These are phyloP conservation scores for Pyrrhoderma noxium DNA, from an alignment of 1,284 basidiomycete species.

Conservation along the genomic window DNA sequence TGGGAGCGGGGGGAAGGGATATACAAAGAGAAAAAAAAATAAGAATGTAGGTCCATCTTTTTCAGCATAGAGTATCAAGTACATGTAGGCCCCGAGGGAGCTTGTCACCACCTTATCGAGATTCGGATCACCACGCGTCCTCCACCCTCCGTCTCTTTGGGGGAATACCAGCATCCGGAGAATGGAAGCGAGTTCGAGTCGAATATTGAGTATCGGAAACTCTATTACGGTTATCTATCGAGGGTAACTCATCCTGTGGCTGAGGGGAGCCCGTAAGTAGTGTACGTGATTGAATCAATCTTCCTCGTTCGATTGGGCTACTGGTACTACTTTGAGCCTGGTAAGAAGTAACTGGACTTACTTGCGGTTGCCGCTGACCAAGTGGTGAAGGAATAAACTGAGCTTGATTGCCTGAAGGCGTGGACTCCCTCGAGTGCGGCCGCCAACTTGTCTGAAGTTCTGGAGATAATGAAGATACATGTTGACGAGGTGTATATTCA, in stretches of 20 bases:
- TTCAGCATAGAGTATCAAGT: too few species aligned
- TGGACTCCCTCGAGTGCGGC: constrained; percentile 5
- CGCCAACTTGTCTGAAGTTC: not conserved
- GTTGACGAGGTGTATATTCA: constrained; percentile 2
- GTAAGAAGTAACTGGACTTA: constrained; percentile 3
- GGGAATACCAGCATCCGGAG: constrained; percentile 10
- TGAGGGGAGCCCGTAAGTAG: too few species aligned
- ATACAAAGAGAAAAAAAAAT: not conserved
- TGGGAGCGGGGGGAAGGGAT: not conserved
- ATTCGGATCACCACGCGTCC: constrained; percentile 1
- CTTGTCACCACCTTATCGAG: too few species aligned
- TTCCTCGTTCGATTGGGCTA: not conserved
- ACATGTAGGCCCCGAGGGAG: too few species aligned
- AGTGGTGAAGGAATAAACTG: not conserved
- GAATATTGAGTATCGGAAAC: not conserved
- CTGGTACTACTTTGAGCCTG: not conserved
- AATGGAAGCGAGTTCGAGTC: too few species aligned
- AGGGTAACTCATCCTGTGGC: too few species aligned
- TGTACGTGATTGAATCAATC: not conserved
- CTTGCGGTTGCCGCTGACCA: not conserved
- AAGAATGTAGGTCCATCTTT: not conserved
- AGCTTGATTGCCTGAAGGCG: constrained; percentile 1
- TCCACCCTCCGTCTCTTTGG: not conserved
- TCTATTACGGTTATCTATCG: not conserved
- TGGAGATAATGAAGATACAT: not conserved